Evolutionary conservation across 2,329 filamentous ascomycete species (phyloP).

Genomic region (Colletotrichum ledebouriae): DNA sequence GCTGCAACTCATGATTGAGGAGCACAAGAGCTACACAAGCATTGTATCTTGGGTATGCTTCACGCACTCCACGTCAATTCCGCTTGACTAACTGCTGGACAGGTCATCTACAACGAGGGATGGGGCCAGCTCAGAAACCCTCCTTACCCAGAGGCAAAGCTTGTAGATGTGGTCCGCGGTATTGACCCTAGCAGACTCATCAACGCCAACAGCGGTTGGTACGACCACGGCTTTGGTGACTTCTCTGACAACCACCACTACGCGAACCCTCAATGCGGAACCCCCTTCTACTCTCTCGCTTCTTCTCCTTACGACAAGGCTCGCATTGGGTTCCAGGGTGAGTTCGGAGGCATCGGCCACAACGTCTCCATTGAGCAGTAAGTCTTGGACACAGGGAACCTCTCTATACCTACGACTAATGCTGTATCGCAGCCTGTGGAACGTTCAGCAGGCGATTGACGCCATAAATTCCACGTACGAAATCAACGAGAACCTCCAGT

Average conservation of each 20-base stretch:
- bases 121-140: slow-evolving; percentile 71
- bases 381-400: slow-evolving; percentile 44
- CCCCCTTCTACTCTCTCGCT: slow-evolving; percentile 73
- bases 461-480: slow-evolving; percentile 77
- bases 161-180: slow-evolving; percentile 67
- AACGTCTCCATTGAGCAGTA: slow-evolving; percentile 74
- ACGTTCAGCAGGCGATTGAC: slow-evolving; percentile 69
- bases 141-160: slow-evolving; percentile 66
- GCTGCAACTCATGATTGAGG: slow-evolving; percentile 70
- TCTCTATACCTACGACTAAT: not conserved
- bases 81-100: not conserved
- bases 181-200: slow-evolving; percentile 76
- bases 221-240: slow-evolving; percentile 77
- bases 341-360: slow-evolving; percentile 78
- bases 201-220: slow-evolving; percentile 74
- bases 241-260: slow-evolving; percentile 80
- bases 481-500: slow-evolving; percentile 67
- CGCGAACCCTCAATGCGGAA: slow-evolving; percentile 77
- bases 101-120: slow-evolving; percentile 79
- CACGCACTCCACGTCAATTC: not conserved
- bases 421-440: slow-evolving; percentile 68
- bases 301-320: slow-evolving; percentile 68
- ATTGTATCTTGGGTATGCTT: slow-evolving; percentile 73
- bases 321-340: slow-evolving; percentile 77
- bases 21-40: slow-evolving; percentile 74